Percentiles rank a stretch among this genome's conserved stretches.
Evolutionary conservation across 306 rosid species (phyloP).

Genomic region (Quercus ilex): DNA sequence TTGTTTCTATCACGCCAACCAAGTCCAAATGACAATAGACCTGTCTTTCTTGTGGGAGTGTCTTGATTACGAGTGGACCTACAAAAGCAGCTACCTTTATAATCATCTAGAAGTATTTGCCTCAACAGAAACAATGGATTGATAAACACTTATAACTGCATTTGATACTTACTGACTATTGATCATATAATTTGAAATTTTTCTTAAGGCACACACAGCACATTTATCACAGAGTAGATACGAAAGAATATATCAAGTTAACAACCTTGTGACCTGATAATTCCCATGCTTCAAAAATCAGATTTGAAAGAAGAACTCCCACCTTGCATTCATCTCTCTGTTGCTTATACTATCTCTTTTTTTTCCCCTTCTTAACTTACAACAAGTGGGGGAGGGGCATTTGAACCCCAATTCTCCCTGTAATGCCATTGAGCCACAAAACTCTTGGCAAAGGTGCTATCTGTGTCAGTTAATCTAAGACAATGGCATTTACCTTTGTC

Average conservation of each 20-base stretch:
- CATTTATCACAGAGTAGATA: background rate
- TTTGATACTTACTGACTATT: background rate
- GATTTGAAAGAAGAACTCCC: background rate
- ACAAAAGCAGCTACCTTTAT: conserved; percentile 27
- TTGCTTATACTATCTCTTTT: background rate
- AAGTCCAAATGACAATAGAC: conserved; percentile 73
- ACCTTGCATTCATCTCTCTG: background rate
- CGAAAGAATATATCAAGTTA: background rate
- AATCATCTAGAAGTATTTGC: conserved; percentile 4
- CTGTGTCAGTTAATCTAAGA: background rate
- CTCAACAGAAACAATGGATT: background rate
- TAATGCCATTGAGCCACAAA: too few relatives aligned
- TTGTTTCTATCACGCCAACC: conserved; percentile 92
- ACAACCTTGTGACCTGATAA: background rate
- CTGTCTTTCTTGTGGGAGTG: conserved; percentile 43
- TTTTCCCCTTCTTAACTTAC: too few relatives aligned
- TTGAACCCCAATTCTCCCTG: too few relatives aligned
- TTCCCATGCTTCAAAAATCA: background rate
- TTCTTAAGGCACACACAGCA: background rate
- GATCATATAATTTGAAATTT: background rate
- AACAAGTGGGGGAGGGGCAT: too few relatives aligned
- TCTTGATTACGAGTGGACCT: conserved; percentile 46
- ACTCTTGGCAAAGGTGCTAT: too few relatives aligned
- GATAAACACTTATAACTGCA: background rate
- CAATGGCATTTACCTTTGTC: background rate